A percentile compares a stretch with the other conserved stretches of the same genome.
These are phyloP conservation scores for Nemania abortiva DNA, from an alignment of 2,329 filamentous ascomycete genomes.

Conservation along the genomic window DNA sequence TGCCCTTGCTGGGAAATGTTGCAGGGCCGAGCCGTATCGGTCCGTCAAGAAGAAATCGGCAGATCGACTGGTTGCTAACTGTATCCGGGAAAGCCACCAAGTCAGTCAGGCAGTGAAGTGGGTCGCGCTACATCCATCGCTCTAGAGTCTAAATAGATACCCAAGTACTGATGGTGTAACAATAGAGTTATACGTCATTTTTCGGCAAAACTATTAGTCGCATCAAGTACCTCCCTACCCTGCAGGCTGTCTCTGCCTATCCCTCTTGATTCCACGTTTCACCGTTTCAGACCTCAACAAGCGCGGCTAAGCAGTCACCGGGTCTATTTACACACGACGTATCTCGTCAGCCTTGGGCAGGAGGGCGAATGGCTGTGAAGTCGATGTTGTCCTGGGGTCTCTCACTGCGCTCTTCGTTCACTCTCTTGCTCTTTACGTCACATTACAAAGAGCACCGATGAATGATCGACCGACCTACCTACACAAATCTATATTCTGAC, in stretches of 20 bases:
- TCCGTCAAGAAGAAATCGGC: neutral
- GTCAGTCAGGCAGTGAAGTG: neutral
- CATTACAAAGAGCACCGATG: neutral
- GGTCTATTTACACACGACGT: neutral
- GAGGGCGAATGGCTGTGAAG: neutral
- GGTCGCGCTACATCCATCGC: neutral
- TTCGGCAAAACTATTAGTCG: neutral
- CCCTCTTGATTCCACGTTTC: constrained; percentile 6
- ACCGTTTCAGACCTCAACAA: neutral
- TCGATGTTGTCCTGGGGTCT: neutral
- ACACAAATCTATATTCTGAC: neutral
- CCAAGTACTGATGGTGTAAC: neutral
- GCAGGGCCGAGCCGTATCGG: neutral
- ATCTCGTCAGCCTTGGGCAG: neutral
- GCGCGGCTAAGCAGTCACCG: neutral
- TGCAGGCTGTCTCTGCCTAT: neutral
- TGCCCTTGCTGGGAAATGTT: no score
- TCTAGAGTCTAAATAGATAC: neutral
- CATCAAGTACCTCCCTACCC: constrained; percentile 18
- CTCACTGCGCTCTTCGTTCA: neutral
- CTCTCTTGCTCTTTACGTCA: neutral
- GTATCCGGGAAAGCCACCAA: neutral
- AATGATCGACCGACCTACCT: neutral
- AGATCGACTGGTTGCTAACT: constrained; percentile 1
- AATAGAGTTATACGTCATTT: constrained; percentile 3